Evolutionary conservation across 192 early-diverging fungal genomes (phyloP).

Genomic region (Chytriomyces confervae): DNA sequence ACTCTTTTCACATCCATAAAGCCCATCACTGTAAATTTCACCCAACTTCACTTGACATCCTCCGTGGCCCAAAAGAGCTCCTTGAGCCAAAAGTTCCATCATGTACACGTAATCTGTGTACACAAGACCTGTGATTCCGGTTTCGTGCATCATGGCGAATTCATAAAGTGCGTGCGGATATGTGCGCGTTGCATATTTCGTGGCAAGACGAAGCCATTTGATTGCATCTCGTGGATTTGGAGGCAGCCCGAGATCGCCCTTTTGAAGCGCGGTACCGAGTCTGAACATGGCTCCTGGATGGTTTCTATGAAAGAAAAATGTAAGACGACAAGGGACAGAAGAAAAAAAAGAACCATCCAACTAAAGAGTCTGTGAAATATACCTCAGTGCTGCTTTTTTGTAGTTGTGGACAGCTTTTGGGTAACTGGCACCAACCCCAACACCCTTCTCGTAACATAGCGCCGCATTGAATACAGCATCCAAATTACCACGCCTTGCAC

Average conservation of each 20-base stretch:
- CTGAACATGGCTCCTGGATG: slow-evolving; percentile 70
- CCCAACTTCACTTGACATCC: slow-evolving; percentile 82
- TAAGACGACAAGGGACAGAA: background rate
- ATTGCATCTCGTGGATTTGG: slow-evolving; percentile 79
- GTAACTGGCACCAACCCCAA: slow-evolving; percentile 65
- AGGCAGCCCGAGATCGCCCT: slow-evolving; percentile 72
- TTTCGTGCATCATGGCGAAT: slow-evolving; percentile 80
- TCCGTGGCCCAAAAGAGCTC: slow-evolving; percentile 74
- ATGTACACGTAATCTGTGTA: slow-evolving; percentile 79
- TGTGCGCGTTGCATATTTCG: slow-evolving; percentile 69
- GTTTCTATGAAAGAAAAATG: slow-evolving; percentile 32
- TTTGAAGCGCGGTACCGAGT: slow-evolving; percentile 76
- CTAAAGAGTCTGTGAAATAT: background rate
- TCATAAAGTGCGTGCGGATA: slow-evolving; percentile 79
- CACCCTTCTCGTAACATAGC: slow-evolving; percentile 73
- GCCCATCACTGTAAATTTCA: slow-evolving; percentile 78
- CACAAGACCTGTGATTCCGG: slow-evolving; percentile 69
- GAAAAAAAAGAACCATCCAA: background rate
- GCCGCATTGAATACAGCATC: slow-evolving; percentile 76
- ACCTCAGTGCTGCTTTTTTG: slow-evolving; percentile 57
- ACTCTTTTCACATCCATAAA: slow-evolving; percentile 70
- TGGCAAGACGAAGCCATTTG: slow-evolving; percentile 80
- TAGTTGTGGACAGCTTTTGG: slow-evolving; percentile 75
- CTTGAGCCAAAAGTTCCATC: slow-evolving; percentile 73
- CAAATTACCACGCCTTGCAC: slow-evolving; percentile 74